phyloP scores from a whole-genome alignment of 257 asterid species.

The Catharanthus roseus region DNA sequence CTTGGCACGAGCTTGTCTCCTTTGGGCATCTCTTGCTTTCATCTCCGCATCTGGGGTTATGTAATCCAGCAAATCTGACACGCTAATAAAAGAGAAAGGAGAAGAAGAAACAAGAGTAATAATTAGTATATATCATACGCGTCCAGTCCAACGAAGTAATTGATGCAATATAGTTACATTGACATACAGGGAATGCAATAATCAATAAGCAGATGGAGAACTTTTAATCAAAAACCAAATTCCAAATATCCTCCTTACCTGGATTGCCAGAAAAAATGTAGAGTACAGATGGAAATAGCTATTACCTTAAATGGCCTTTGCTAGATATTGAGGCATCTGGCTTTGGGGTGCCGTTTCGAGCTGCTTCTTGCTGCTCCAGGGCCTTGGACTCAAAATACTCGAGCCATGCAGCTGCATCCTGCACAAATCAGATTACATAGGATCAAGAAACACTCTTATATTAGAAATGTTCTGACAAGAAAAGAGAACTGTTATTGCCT shows the following conservation, averaged over 20 bases:
- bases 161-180: neutral
- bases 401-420: conserved; percentile 95
- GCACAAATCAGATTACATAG: conserved; percentile 19
- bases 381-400: conserved; percentile 87
- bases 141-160: no score
- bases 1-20: conserved; percentile 83
- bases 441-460: conserved; percentile 18
- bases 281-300: neutral
- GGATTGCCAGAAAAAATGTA: neutral
- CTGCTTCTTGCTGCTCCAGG: conserved; percentile 88
- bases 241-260: neutral
- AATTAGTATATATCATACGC: neutral
- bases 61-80: conserved; percentile 81
- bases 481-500: conserved; percentile 24
- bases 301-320: conserved; percentile 80
- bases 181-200: neutral
- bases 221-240: neutral
- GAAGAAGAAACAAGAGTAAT: neutral
- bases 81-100: conserved; percentile 34
- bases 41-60: conserved; percentile 83
- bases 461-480: conserved; percentile 2
- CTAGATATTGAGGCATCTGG: conserved; percentile 88
- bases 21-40: conserved; percentile 85
- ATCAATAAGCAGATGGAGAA: neutral
- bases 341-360: conserved; percentile 74